Evolutionary conservation across 495 filamentous ascomycete genomes (phyloP).

Genomic region (Tuber microsphaerosporum): DNA sequence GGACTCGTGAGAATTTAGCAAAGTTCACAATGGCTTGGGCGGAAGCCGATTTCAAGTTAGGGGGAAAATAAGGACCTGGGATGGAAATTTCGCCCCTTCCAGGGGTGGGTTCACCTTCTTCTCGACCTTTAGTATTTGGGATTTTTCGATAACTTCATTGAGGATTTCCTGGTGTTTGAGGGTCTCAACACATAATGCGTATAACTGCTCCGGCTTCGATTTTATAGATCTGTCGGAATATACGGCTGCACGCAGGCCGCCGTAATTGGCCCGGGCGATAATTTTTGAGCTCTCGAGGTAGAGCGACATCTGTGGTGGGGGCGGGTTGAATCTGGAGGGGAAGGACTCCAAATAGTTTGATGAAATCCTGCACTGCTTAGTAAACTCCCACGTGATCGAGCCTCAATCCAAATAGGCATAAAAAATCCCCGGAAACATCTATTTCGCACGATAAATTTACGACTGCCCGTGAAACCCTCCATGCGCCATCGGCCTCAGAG

Average conservation of each 20-base stretch:
- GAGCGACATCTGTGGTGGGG: slow-evolving; percentile 63
- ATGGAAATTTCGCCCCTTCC: neutral
- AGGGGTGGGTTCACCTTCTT: slow-evolving; percentile 58
- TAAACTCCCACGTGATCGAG: neutral
- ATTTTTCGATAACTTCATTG: slow-evolving; percentile 73
- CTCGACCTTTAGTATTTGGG: slow-evolving; percentile 64
- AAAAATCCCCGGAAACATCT: too few species aligned
- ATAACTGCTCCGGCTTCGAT: slow-evolving; percentile 68
- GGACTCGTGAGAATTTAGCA: neutral
- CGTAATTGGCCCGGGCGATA: slow-evolving; percentile 54
- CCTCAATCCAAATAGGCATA: too few species aligned
- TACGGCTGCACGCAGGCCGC: slow-evolving; percentile 44
- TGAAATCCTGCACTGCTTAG: neutral
- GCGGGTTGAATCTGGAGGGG: neutral
- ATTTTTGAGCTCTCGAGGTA: slow-evolving; percentile 83
- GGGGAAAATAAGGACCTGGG: slow-evolving; percentile 1
- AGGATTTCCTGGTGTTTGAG: slow-evolving; percentile 83
- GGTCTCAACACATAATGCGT: slow-evolving; percentile 74
- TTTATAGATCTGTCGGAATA: slow-evolving; percentile 30
- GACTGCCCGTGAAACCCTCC: too few species aligned
- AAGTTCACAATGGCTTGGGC: neutral
- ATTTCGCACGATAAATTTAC: too few species aligned
- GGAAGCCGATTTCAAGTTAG: neutral
- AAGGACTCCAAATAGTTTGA: neutral
- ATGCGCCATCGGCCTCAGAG: too few species aligned